Percentiles rank a stretch among this genome's conserved stretches.
phyloP scores from a whole-genome alignment of 2,329 filamentous ascomycete species.

The Calonectria pauciramosa region DNA sequence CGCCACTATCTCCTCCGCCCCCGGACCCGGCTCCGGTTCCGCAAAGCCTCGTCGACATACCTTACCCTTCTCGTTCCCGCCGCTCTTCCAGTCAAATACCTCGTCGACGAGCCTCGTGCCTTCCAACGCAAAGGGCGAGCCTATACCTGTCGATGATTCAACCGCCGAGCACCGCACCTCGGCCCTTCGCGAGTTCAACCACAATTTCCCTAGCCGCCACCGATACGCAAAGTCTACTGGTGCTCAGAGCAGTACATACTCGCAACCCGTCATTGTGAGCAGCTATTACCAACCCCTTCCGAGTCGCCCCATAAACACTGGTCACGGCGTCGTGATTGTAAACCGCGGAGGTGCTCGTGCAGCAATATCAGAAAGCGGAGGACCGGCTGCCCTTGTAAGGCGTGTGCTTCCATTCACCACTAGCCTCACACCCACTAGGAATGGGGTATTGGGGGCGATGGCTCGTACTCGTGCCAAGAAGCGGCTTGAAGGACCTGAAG shows the following conservation, averaged over 20 bases:
- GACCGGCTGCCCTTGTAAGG: constrained; percentile 46
- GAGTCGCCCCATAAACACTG: constrained; percentile 49
- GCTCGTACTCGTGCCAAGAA: constrained; percentile 59
- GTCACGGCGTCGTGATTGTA: constrained; percentile 47
- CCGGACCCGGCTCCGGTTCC: constrained; percentile 30
- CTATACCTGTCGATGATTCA: constrained; percentile 69
- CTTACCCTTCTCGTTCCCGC: constrained; percentile 63
- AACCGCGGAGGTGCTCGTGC: constrained; percentile 46
- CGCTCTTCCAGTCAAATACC: constrained; percentile 62
- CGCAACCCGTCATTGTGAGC: constrained; percentile 75
- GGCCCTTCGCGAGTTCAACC: constrained; percentile 71
- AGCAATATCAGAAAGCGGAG: constrained; percentile 45
- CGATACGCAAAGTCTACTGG: constrained; percentile 70
- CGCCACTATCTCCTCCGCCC: constrained; percentile 42
- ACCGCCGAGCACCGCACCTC: constrained; percentile 70
- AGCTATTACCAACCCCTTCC: constrained; percentile 69
- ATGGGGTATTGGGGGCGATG: constrained; percentile 59
- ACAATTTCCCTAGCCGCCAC: constrained; percentile 68
- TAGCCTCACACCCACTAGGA: constrained; percentile 49
- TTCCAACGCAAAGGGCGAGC: constrained; percentile 68
- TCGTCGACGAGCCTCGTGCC: constrained; percentile 67
- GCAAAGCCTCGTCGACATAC: constrained; percentile 51
- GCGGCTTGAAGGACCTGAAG: constrained; percentile 45
- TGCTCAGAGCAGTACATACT: constrained; percentile 71
- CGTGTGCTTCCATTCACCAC: constrained; percentile 52